phyloP scores from a whole-genome alignment of 768 basidiomycete genomes.

The Strobilomyces dryophilus region DNA sequence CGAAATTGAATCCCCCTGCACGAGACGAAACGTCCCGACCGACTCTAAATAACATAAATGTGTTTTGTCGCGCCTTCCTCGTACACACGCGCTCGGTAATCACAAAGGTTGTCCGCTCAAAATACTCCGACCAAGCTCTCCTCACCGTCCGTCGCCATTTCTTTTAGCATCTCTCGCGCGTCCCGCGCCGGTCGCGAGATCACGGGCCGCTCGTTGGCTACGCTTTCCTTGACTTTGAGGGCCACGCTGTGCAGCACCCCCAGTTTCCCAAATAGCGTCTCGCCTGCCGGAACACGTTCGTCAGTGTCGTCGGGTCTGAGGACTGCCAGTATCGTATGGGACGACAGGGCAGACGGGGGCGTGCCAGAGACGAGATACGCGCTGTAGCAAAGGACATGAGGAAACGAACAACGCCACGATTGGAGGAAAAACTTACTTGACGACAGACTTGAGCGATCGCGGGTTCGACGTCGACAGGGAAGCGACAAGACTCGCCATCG shows the following conservation, averaged over 20 bases:
- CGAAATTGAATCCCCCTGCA: too few species aligned
- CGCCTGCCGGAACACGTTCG: constrained; percentile 6
- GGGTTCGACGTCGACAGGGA: constrained; percentile 60
- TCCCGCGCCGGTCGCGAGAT: constrained; percentile 81
- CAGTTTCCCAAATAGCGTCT: constrained; percentile 61
- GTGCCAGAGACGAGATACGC: constrained; percentile 64
- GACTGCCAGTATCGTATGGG: constrained; percentile 55
- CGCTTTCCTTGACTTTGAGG: constrained; percentile 69
- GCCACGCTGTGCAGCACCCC: constrained; percentile 58
- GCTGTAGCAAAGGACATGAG: constrained; percentile 30
- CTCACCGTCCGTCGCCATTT: constrained; percentile 22
- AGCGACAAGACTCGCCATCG: constrained; percentile 58
- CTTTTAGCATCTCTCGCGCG: constrained; percentile 65
- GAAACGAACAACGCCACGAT: neutral
- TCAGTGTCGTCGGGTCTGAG: constrained; percentile 46
- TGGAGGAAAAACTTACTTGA: constrained; percentile 48
- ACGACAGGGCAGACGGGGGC: constrained; percentile 58
- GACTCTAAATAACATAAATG: too few species aligned
- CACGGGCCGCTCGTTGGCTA: constrained; percentile 62
- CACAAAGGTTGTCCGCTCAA: neutral
- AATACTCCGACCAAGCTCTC: constrained; percentile 28
- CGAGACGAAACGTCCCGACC: too few species aligned
- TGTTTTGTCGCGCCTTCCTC: too few species aligned
- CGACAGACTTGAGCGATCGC: constrained; percentile 59
- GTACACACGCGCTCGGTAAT: too few species aligned